A percentile compares a stretch with the other conserved stretches of the same genome.
phyloP scores from a whole-genome alignment of 306 rosid genomes.

The Lathyrus aphaca region DNA sequence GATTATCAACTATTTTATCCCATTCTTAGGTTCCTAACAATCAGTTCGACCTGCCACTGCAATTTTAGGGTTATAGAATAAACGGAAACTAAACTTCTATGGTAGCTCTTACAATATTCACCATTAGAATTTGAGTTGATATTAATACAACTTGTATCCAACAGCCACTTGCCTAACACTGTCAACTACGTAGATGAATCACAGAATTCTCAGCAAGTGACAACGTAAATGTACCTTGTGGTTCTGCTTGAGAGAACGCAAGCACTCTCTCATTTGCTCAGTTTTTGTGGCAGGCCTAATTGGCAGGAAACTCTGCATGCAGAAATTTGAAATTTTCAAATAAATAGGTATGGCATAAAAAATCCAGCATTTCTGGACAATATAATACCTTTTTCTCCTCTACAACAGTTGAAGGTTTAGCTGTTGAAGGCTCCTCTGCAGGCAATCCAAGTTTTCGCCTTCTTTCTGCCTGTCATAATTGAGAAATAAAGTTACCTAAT shows the following conservation, averaged over 20 bases:
- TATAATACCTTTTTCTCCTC: slow-evolving; percentile 82
- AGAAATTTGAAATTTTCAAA: slow-evolving; percentile 39
- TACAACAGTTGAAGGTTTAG: slow-evolving; percentile 74
- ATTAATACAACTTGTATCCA: slow-evolving; percentile 5
- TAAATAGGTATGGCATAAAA: slow-evolving; percentile 26
- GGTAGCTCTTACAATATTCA: slow-evolving; percentile 18
- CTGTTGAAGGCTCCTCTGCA: slow-evolving; percentile 72
- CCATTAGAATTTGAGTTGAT: slow-evolving; percentile 5
- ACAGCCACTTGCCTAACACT: slow-evolving; percentile 15
- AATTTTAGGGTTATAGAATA: no score
- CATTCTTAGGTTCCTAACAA: no score
- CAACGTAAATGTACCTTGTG: slow-evolving; percentile 72
- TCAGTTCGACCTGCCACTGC: no score
- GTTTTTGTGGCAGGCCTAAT: slow-evolving; percentile 83
- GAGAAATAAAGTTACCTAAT: slow-evolving; percentile 21
- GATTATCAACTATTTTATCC: no score
- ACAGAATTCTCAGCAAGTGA: neutral
- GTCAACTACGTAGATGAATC: slow-evolving; percentile 14
- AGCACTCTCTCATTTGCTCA: slow-evolving; percentile 93
- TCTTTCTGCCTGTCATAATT: slow-evolving; percentile 79
- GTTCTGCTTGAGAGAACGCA: slow-evolving; percentile 87
- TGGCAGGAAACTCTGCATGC: slow-evolving; percentile 68
- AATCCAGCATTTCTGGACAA: slow-evolving; percentile 26
- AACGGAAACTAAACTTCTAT: neutral
- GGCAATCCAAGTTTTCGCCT: slow-evolving; percentile 90